Evolutionary conservation across 2,329 filamentous ascomycete species (phyloP).

Genomic region (Talaromyces sp.): DNA sequence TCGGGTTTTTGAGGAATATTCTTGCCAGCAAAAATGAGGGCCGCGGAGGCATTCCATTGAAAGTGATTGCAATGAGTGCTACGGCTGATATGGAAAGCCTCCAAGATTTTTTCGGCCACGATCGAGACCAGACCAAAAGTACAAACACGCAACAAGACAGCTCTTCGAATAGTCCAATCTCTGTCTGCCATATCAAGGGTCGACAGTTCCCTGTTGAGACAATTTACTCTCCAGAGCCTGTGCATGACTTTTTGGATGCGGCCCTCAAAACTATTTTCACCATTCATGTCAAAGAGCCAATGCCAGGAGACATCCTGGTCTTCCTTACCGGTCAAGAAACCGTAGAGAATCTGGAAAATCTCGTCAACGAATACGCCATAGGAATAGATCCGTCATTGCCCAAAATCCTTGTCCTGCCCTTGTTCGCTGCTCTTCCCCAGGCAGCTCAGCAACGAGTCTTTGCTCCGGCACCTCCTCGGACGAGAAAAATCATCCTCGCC

Average conservation of each 20-base stretch:
- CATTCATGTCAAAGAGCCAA: conserved; percentile 77
- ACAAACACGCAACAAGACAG: conserved; percentile 6
- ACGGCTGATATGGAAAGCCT: conserved; percentile 84
- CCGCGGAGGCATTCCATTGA: conserved; percentile 68
- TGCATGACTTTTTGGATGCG: conserved; percentile 75
- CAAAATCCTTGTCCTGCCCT: conserved; percentile 62
- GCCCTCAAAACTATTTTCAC: conserved; percentile 78
- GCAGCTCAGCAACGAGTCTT: conserved; percentile 84
- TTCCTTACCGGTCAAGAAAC: conserved; percentile 92
- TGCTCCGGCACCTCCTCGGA: conserved; percentile 64
- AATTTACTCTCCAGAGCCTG: conserved; percentile 66
- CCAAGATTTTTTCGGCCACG: conserved; percentile 62
- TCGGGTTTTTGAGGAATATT: conserved; percentile 82
- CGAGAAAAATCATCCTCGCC: conserved; percentile 82
- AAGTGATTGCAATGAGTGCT: conserved; percentile 94
- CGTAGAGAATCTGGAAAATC: conserved; percentile 73
- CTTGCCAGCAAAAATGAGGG: conserved; percentile 54
- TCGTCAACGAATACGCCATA: conserved; percentile 73
- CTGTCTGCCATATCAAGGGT: conserved; percentile 69
- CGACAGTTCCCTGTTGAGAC: conserved; percentile 81
- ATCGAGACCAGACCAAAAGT: conserved; percentile 9
- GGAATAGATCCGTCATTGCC: conserved; percentile 71
- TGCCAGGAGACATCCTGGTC: conserved; percentile 90
- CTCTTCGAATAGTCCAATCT: conserved; percentile 34
- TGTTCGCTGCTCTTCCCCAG: conserved; percentile 87